Base-by-base conservation (phyloP, 805 yeast genomes). In the Wickerhamiella shivajii region DNA sequence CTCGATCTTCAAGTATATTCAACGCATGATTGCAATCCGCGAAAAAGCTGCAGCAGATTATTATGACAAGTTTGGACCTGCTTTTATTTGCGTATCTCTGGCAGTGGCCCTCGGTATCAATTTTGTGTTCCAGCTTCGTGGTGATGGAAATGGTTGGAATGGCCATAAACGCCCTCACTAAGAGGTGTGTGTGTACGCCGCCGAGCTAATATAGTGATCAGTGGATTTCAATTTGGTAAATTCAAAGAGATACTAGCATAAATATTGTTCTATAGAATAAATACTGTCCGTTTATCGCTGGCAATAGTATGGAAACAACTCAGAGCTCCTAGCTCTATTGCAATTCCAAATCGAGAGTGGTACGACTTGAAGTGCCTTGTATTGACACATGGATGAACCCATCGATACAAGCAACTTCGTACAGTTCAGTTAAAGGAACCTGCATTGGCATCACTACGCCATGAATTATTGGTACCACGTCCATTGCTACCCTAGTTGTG, bases 21-120 rank as follows among this genome's bases (percentile, higher is more conserved):
- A 77, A 71, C 72, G 98, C 55, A 87, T 83, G 5, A 54, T 72
- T 31, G 76, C 76, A 50, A 81, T 90, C 45, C 72, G 98, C 52
- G 67, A 71, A 43, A 81, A 84, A 60, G 71, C 72, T 41, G 83
- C 92, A 3, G 77, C 74, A 16, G 69, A 79, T 42, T 90, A 87
- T 50, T 93, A 79, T 43, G 97, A 90, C 56, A 72, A 66, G 49
- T 51, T 74, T 40, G 98, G 98, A 0, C 96, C 97, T 12, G 74
- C 76, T 42, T 64, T 74, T 53, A 71, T 90, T 31, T 87, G 96
- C 60, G 55, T 59, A 13, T 76, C 77, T 33, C 63, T 90, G 44
- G 75, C 79, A 2, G 56, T 74, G 1, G 75, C 93, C 2, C 72
- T 84, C 6, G 59, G 61, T 8, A 48, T 55, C 22, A 60, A 60